Evolutionary conservation across 2,329 filamentous ascomycete genomes (phyloP), one percentile per base, ranked within the genome.

Genomic region (Hymenotorrendiella dingleyae): DNA sequence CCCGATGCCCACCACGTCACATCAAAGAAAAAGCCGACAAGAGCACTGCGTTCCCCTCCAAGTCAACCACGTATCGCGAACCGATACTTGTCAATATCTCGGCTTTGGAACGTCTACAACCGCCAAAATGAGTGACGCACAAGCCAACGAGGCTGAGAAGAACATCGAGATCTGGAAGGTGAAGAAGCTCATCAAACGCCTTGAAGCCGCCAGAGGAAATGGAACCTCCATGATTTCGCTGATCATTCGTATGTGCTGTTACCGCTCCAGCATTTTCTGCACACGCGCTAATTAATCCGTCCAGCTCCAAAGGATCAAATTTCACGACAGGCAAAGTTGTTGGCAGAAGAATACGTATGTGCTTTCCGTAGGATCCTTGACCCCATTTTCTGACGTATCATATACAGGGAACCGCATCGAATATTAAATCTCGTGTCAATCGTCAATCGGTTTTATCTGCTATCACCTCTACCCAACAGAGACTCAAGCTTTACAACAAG

Each of bases 351-450:
- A 86, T 95, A 93, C 65, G 87, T 93, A 78, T 55, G 85, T 71
- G 28, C 22, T 17, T 11, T 30, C 6, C 11, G 42, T 32, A 36
- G 11, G 35, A 19, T 45, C 20, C 36, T 35, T 36, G 43, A 47
- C 35, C 53, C 55, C 28, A 50, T 40, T 17, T 39, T 36, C 37
- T 30, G 19, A 34, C 32, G n/a, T n/a, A n/a, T n/a, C 17, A n/a
- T 19, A 9, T n/a, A 27, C 55, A 93, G 88, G 93, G 93, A 64
- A 98, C 93, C 47, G 94, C 93, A 48, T 96, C 90, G 60, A 98
- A 98, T 72, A 98, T 98, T 75, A 98, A 98, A 71, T 98, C 93
- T 47, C 90, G 93, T 64, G 93, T 98, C 73, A 98, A 98, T 71
- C 83, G 93, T 68, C 86, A 97, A 64, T 98, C 93, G 40, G 93